Base-by-base conservation (phyloP, 768 basidiomycete genomes). In the Mycena polygramma region DNA sequence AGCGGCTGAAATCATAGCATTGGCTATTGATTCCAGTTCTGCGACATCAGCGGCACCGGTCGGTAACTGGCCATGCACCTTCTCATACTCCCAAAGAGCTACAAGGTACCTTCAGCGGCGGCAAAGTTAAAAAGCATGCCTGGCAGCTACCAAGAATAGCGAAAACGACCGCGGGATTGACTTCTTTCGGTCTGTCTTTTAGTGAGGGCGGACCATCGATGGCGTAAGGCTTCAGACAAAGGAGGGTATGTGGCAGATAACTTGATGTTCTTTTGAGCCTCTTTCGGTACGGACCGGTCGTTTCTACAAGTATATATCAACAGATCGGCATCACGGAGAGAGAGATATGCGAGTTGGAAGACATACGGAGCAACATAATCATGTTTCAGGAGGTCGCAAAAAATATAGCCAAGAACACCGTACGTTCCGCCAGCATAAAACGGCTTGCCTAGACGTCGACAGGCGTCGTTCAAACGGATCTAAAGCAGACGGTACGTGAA, bases 391-490 rank as follows among this genome's bases (percentile, higher is more conserved):
- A 99, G 86, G 79, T 99, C 97, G 71, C 95, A 95, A 77, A 98
- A 98, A 76, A 98, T 95, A 81, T 95, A 99, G 19, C 97, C 97
- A 54, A 91, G 83, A 68, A 97, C 84, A 24, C 97, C 97, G 78
- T 95, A 97, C 19, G 93, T 92, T 14, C 94, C 94, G 1, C 96
- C 96, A n/a, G 92, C 90, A 75, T 98, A 98, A 78, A 99, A 92
- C 8, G 94, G 91, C 71, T 92, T 95, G 51, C 85, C 82, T 57
- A 88, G 83, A 66, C 87, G 86, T 69, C 96, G 87, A 79, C 96
- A 95, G n/a, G 90, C 84, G 60, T 89, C 87, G 79, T 98, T 97
- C 63, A 97, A 85, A 57, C 82, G 84, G 74, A 93, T 85, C 97
- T 98, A 77, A 63, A 73, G 55, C 41, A 74, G 53, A 55, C 37